These are phyloP conservation scores for Begonia masoniana DNA, from an alignment of 306 rosid genomes.

Conservation along the genomic window DNA sequence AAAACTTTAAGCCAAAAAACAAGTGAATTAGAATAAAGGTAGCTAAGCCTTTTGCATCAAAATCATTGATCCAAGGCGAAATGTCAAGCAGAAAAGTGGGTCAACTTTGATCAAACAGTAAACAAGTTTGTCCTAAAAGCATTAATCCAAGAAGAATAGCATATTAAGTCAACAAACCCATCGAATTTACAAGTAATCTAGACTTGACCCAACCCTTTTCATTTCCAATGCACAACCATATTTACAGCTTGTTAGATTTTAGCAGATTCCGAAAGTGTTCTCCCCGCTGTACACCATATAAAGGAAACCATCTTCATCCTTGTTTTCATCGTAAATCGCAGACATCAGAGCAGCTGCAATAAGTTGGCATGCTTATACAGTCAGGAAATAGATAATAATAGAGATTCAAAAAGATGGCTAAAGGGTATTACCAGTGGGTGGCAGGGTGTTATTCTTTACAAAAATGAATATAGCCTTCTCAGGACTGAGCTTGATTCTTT, in stretches of 20 bases:
- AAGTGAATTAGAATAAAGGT: too few relatives aligned
- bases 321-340: constrained; percentile 29
- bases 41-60: too few relatives aligned
- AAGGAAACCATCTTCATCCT: constrained; percentile 52
- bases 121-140: background rate
- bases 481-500: constrained; percentile 39
- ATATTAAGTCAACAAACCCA: background rate
- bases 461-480: constrained; percentile 45
- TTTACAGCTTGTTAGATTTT: constrained; percentile 10
- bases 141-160: background rate
- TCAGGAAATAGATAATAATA: background rate
- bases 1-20: too few relatives aligned
- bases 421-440: constrained; percentile 23
- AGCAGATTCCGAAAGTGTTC: constrained; percentile 35
- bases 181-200: constrained; percentile 27
- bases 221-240: constrained; percentile 21
- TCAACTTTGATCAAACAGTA: background rate
- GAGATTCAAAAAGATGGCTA: too few relatives aligned
- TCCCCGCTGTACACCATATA: constrained; percentile 44
- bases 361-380: constrained; percentile 2
- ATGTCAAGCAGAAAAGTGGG: too few relatives aligned
- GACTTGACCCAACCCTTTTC: constrained; percentile 5
- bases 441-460: constrained; percentile 28
- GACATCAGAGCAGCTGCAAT: constrained; percentile 37
- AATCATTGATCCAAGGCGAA: too few relatives aligned